These are phyloP conservation scores for Hippophae rhamnoides DNA, from an alignment of 306 rosid species.

Conservation along the genomic window DNA sequence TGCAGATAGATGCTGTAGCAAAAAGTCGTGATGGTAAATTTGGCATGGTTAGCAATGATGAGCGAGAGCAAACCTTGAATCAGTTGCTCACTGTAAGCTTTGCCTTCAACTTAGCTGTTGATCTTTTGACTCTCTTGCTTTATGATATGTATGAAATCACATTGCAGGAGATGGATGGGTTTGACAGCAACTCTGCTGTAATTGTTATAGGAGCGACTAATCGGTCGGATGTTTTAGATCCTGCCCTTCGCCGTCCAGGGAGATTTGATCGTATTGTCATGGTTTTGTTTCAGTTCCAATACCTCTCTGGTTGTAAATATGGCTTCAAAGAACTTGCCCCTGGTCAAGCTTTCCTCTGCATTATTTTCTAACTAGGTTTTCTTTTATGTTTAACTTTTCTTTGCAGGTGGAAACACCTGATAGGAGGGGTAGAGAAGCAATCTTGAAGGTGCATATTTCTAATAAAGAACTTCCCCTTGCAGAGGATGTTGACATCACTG, in stretches of 20 bases:
- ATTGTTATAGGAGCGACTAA: slow-evolving; percentile 97
- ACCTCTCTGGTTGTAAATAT: slow-evolving; percentile 14
- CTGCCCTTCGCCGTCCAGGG: slow-evolving; percentile 98
- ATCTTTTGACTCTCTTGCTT: slow-evolving; percentile 10
- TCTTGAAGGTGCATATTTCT: slow-evolving; percentile 74
- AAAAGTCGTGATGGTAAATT: slow-evolving; percentile 97
- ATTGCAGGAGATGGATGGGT: slow-evolving; percentile 98
- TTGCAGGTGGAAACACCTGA: slow-evolving; percentile 92
- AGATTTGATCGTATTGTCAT: slow-evolving; percentile 94
- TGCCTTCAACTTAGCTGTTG: slow-evolving; percentile 19
- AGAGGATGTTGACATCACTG: slow-evolving; percentile 52
- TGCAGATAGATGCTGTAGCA: slow-evolving; percentile 98
- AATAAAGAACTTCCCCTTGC: slow-evolving; percentile 90
- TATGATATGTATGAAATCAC: slow-evolving; percentile 11
- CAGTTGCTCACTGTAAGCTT: slow-evolving; percentile 89
- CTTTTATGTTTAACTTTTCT: background rate
- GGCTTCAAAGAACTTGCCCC: slow-evolving; percentile 8
- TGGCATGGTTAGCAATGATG: slow-evolving; percentile 91
- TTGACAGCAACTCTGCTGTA: slow-evolving; percentile 94
- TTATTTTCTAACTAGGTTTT: slow-evolving; percentile 11
- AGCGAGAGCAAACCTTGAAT: slow-evolving; percentile 95
- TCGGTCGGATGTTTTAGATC: slow-evolving; percentile 84
- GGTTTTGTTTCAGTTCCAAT: slow-evolving; percentile 37
- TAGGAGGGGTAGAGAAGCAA: slow-evolving; percentile 79
- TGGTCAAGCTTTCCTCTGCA: slow-evolving; percentile 8